These are phyloP conservation scores for Helianthus tuberosus DNA, from an alignment of 129 eudicot species.

Conservation along the genomic window DNA sequence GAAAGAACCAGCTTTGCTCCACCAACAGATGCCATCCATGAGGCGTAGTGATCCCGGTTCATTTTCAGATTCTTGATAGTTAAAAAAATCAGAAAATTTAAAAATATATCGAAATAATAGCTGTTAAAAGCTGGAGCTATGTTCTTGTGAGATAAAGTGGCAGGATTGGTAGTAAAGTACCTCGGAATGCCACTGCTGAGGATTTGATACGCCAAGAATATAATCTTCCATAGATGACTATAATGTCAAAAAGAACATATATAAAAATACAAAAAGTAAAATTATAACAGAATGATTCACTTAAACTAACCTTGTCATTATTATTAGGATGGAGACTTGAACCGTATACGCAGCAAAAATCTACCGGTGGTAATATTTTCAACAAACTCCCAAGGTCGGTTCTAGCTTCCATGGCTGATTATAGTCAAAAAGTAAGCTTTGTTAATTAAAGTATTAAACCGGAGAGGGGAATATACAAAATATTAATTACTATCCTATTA, in stretches of 20 bases:
- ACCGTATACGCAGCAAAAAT: conserved; percentile 83
- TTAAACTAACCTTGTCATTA: conserved; percentile 58
- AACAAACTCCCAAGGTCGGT: conserved; percentile 51
- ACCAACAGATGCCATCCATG: conserved; percentile 78
- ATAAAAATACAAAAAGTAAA: too few relatives aligned
- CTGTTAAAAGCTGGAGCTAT: too few relatives aligned
- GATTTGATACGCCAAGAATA: conserved; percentile 87
- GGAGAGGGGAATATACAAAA: too few relatives aligned
- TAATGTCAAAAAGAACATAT: conserved; percentile 11
- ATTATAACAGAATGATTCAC: background rate
- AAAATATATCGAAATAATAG: too few relatives aligned
- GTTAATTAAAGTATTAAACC: too few relatives aligned
- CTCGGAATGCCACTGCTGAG: conserved; percentile 87
- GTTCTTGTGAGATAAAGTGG: conserved; percentile 1
- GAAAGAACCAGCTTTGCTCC: conserved; percentile 81
- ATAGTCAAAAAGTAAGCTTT: too few relatives aligned
- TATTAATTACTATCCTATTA: too few relatives aligned
- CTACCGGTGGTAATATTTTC: conserved; percentile 79
- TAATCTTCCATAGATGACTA: conserved; percentile 91
- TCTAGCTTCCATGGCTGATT: conserved; percentile 38
- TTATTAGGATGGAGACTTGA: conserved; percentile 85
- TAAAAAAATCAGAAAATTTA: background rate
- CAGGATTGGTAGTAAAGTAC: conserved; percentile 28
- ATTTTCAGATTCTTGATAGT: conserved; percentile 63
- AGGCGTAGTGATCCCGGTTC: conserved; percentile 82